Evolutionary conservation across 768 basidiomycete species (phyloP), one percentile per base, ranked within the genome.

Genomic region (Mycena floridula): DNA sequence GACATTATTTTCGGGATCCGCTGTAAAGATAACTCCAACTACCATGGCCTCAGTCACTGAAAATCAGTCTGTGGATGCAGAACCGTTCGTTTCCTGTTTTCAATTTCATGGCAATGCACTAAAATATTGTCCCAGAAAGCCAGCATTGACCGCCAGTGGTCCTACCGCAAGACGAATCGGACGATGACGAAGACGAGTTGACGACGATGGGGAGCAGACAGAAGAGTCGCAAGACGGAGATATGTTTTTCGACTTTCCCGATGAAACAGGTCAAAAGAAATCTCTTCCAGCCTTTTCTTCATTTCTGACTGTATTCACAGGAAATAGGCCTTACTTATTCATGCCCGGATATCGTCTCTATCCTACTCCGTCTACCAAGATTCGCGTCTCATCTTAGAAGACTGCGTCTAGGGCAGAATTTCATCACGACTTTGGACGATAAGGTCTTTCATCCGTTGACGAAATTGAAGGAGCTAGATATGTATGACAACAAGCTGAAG

Each of bases 401-500:
- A 39, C 68, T 96, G 8, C 93, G 89, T 65, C 72, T 97, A 20
- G 76, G 93, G 27, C 92, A 95, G 65, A 97, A 96, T 61, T 75
- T 76, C 45, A 77, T 97, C 50, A 72, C 82, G 1, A 64, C 67
- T 22, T 72, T 96, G 37, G 81, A 93, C 50, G 78, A 86, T 4
- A 74, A 77, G 13, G 78, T 82, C 8, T 90, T 95, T 54, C 67
- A 69, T 24, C 65, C 73, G 25, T 62, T 97, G 45, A 73, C 59
- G 11, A 71, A 78, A 37, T 65, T 99, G 26, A 88, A 92, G 57
- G 96, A 98, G 50, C 63, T 98, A 46, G 96, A 99, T 65, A 55
- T 97, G 50, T 99, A 98, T 59, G 96, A 99, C 62, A 99, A 99
- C 68, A 85, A 90, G 60, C 61, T 99, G 51, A 94, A 89, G 65